Conservation (phyloP, 2,329 filamentous ascomycete species). For the Aspergillus ochraceus region DNA sequence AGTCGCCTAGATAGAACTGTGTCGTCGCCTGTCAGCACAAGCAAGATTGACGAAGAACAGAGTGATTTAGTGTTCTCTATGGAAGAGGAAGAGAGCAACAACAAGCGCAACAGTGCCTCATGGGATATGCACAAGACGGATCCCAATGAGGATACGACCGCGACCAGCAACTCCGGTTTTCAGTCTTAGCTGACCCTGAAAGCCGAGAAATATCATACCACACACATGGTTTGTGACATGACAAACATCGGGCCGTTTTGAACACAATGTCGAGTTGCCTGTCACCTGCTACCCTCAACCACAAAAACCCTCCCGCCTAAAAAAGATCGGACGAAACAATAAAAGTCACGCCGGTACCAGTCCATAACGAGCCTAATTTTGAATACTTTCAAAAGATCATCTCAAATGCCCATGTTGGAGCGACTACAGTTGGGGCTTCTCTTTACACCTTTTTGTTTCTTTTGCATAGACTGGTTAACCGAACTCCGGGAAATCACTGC, state of each 20-base stretch:
- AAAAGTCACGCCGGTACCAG: conserved; percentile 16
- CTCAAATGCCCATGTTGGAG: conserved; percentile 9
- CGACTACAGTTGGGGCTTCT: conserved; percentile 10
- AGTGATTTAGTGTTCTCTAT: conserved; percentile 51
- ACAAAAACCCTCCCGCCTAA: conserved; percentile 8
- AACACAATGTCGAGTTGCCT: background rate
- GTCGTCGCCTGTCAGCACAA: conserved; percentile 46
- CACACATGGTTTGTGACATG: background rate
- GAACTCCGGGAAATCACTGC: conserved; percentile 13
- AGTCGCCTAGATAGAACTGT: conserved; percentile 46
- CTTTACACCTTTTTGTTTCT: conserved; percentile 3
- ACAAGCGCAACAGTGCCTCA: conserved; percentile 39
- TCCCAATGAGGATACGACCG: conserved; percentile 26
- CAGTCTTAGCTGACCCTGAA: conserved; percentile 14
- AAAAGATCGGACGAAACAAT: conserved; percentile 19
- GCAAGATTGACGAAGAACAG: conserved; percentile 51
- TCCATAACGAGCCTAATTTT: conserved; percentile 9
- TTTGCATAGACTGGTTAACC: conserved; percentile 25
- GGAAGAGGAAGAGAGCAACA: conserved; percentile 52
- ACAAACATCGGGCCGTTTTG: background rate
- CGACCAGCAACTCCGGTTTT: conserved; percentile 19
- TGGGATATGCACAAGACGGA: conserved; percentile 37
- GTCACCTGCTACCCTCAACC: conserved; percentile 3
- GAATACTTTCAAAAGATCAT: conserved; percentile 15
- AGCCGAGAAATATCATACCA: background rate